These are phyloP conservation scores for Quercus rubra DNA, from an alignment of 306 rosid species.

Conservation along the genomic window DNA sequence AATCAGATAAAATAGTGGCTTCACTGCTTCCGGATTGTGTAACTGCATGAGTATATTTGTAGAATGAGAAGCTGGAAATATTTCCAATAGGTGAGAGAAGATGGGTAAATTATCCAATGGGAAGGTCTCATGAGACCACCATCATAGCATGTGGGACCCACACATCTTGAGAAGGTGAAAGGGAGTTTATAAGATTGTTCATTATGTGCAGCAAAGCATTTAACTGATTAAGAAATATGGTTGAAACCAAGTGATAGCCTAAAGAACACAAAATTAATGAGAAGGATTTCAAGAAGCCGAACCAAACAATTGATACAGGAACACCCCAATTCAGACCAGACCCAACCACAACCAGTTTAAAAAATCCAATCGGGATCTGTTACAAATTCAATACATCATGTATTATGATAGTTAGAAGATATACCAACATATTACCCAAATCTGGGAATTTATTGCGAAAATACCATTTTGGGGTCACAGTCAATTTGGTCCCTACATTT, in stretches of 20 bases:
- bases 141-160: no score
- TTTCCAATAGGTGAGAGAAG: neutral
- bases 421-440: neutral
- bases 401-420: neutral
- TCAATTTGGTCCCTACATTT: no score
- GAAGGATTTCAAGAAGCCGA: neutral
- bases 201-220: neutral
- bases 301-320: neutral
- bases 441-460: neutral
- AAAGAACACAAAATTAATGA: neutral
- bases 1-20: neutral
- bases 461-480: no score
- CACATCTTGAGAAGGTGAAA: neutral
- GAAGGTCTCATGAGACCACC: no score
- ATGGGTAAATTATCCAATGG: no score
- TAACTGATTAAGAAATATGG: neutral
- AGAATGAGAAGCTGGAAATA: neutral
- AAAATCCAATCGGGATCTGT: neutral
- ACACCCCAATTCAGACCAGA: neutral
- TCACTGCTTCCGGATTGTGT: neutral
- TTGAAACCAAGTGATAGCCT: neutral
- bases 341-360: neutral
- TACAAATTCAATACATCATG: neutral
- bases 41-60: neutral
- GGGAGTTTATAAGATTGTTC: neutral